phyloP scores from a whole-genome alignment of 2,329 filamentous ascomycete species.

The Trichoderma harzianum region DNA sequence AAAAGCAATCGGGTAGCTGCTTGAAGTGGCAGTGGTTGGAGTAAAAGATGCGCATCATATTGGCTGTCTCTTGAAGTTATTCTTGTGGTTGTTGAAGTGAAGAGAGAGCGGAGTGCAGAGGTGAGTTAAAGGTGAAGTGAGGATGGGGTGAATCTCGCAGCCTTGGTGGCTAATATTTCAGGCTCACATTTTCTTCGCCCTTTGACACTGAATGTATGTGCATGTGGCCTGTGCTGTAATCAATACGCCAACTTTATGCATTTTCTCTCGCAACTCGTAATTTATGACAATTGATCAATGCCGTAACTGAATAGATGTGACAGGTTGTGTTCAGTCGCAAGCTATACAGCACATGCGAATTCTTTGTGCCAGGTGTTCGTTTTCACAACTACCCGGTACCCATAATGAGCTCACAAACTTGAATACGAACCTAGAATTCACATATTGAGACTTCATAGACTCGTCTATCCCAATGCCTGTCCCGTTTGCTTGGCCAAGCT shows the following conservation, averaged over 20 bases:
- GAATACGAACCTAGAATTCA: too few species aligned
- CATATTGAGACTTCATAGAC: background rate
- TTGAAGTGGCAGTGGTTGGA: background rate
- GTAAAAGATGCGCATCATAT: background rate
- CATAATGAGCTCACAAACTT: too few species aligned
- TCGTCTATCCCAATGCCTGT: background rate
- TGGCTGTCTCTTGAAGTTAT: too few species aligned
- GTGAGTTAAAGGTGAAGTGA: background rate
- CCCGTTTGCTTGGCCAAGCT: background rate
- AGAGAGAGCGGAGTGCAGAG: background rate
- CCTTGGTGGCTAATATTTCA: background rate
- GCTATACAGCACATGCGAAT: background rate
- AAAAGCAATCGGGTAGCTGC: background rate
- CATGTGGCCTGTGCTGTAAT: background rate
- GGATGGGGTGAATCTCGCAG: background rate
- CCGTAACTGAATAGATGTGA: background rate
- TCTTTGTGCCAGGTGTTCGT: background rate
- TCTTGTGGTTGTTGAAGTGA: background rate
- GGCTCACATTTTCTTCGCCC: background rate
- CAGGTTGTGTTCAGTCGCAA: background rate
- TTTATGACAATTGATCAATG: background rate
- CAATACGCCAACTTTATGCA: background rate
- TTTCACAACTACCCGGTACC: background rate
- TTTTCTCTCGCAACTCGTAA: background rate
- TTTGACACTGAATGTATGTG: background rate